Percentiles rank a stretch among this genome's conserved stretches.
phyloP scores from a whole-genome alignment of 31 red algal genomes.

The Bonnemaisonia californica region DNA sequence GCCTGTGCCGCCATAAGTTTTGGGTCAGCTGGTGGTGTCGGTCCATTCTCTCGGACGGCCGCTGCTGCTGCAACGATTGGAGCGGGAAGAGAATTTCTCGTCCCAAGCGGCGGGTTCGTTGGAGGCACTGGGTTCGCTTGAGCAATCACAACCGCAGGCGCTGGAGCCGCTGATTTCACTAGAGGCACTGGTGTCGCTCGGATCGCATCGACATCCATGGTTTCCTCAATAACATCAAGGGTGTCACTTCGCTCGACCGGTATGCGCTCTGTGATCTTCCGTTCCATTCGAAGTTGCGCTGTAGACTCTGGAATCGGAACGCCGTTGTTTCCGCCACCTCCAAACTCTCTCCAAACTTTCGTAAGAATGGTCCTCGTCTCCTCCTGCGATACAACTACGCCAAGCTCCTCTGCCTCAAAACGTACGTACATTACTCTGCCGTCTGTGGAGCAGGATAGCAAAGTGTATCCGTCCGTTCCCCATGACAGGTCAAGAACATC shows the following conservation, averaged over 20 bases:
- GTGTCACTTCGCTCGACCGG: background rate
- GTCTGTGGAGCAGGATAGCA: slow-evolving; percentile 86
- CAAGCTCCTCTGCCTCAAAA: slow-evolving; percentile 89
- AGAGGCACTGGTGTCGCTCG: background rate
- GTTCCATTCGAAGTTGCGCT: slow-evolving; percentile 53
- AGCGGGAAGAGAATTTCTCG: slow-evolving; percentile 37
- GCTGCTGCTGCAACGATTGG: slow-evolving; percentile 38
- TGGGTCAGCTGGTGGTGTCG: slow-evolving; percentile 65
- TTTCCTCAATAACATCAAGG: slow-evolving; percentile 25
- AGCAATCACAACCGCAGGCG: background rate
- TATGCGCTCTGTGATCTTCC: background rate
- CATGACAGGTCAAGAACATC: slow-evolving; percentile 90
- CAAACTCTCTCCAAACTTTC: slow-evolving; percentile 67
- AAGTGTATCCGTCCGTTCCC: slow-evolving; percentile 81
- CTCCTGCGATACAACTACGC: slow-evolving; percentile 65
- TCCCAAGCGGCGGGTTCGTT: background rate
- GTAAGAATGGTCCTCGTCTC: slow-evolving; percentile 65
- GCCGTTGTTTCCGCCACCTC: slow-evolving; percentile 41
- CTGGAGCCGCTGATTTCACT: background rate
- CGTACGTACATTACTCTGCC: slow-evolving; percentile 75
- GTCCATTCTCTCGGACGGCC: slow-evolving; percentile 57
- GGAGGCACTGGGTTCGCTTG: background rate
- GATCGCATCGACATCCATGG: slow-evolving; percentile 4
- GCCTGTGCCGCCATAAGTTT: slow-evolving; percentile 60
- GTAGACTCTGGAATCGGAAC: slow-evolving; percentile 60